Evolutionary conservation across 2,329 filamentous ascomycete genomes (phyloP).

Genomic region (Fusarium sp.): DNA sequence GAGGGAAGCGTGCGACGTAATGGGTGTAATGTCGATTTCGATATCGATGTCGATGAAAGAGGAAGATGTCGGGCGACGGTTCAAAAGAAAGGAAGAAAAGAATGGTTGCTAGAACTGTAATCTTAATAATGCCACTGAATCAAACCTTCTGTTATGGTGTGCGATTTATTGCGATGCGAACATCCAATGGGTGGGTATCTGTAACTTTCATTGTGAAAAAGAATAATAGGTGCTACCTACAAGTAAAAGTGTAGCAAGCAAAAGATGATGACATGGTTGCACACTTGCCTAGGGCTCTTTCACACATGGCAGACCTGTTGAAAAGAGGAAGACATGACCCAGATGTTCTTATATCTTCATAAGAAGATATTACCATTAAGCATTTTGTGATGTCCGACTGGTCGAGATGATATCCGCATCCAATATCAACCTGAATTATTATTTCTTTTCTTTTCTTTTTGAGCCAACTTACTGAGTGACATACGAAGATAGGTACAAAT

Average conservation of each 20-base stretch:
- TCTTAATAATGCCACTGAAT: not conserved
- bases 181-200: not conserved
- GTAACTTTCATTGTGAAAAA: not conserved
- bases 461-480: not conserved
- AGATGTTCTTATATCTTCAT: not conserved
- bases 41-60: not conserved
- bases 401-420: not conserved
- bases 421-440: not conserved
- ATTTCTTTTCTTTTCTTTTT: not conserved
- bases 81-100: not conserved
- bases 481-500: not conserved
- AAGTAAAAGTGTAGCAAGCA: conserved; percentile 9
- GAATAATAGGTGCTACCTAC: not conserved
- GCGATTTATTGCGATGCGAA: not conserved
- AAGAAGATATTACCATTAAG: not conserved
- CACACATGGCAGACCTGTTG: conserved; percentile 5
- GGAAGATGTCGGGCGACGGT: not conserved
- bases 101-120: not conserved
- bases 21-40: not conserved
- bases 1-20: not conserved
- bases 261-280: conserved; percentile 32
- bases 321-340: not conserved
- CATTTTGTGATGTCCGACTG: not conserved
- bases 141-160: not conserved
- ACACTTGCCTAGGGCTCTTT: conserved; percentile 18